Evolutionary conservation across 2,329 filamentous ascomycete genomes (phyloP), one percentile per base, ranked within the genome.

Genomic region (Cercospora zeina): DNA sequence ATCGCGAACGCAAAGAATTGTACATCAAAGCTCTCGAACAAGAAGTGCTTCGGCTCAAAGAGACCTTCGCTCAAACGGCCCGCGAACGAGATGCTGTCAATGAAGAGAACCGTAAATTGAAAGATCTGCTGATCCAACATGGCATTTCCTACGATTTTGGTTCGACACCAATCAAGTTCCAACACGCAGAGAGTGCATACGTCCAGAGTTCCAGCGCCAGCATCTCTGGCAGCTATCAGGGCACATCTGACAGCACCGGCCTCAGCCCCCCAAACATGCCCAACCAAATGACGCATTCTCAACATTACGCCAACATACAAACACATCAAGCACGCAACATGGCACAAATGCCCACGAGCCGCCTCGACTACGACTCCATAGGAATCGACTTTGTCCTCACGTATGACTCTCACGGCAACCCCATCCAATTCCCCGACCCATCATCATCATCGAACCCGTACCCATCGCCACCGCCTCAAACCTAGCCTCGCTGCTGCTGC

Each of bases 21-120:
- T 97, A 97, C 76, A 96, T 97, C 80, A 96, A 96, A 76, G 87
- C 90, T 10, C 85, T 97, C 14, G 95, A 99, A 77, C 88, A 93
- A 72, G 92, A 97, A 77, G 89, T 97, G 4, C 82, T 96, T 19
- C 88, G 91, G 54, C 81, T 97, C 47, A 95, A 96, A 74, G 92
- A 97, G 74, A 83, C 89, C n/a, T 93, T 88, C 72, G 87, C 87
- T 71, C 87, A 84, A 55, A 84, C 88, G 16, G 84, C 86, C 6
- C 87, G 89, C 68, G 91, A 96, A 73, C 91, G 91, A 72, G 86
- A 93, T 58, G 83, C 85, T 56, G 80, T 93, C 8, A 83, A 85
- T 50, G 87, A 91, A 59, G 93, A 97, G 77, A 97, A 96, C 72
- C 84, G 83, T 47, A 85, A 89, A 58, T 80, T 99, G 58, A 89